Evolutionary conservation across 495 filamentous ascomycete genomes (phyloP).

Genomic region (Neurospora sp.): DNA sequence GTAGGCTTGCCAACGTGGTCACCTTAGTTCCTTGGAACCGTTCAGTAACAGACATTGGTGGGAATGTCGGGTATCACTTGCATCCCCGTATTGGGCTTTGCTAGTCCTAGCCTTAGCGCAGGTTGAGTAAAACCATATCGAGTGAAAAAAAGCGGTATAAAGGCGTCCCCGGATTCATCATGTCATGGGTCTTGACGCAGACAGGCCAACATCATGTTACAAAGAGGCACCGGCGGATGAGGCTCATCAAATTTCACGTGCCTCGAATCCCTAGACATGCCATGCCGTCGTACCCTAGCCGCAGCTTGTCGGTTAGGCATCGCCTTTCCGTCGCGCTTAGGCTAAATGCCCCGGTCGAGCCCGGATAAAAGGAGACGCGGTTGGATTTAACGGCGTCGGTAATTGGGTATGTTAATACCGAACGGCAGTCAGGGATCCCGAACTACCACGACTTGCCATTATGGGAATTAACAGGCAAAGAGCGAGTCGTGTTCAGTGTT

Average conservation of each 20-base stretch:
- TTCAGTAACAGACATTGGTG: no score
- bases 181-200: not conserved
- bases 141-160: no score
- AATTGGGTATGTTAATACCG: not conserved
- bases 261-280: not conserved
- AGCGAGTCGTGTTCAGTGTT: not conserved
- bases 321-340: not conserved
- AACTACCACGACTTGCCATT: not conserved
- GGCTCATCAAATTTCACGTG: not conserved
- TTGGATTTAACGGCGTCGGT: not conserved
- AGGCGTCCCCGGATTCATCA: not conserved
- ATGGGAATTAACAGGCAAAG: no score
- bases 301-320: not conserved
- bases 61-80: no score
- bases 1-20: no score
- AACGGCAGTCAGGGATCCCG: not conserved
- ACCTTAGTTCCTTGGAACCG: no score
- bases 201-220: not conserved
- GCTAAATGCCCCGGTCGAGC: not conserved
- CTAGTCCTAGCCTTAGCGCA: no score
- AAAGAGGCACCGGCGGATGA: not conserved
- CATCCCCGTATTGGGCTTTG: no score
- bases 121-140: no score
- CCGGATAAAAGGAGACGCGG: not conserved
- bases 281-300: not conserved